phyloP scores from a whole-genome alignment of 345 rosid species.

The Gynandropsis gynandra region DNA sequence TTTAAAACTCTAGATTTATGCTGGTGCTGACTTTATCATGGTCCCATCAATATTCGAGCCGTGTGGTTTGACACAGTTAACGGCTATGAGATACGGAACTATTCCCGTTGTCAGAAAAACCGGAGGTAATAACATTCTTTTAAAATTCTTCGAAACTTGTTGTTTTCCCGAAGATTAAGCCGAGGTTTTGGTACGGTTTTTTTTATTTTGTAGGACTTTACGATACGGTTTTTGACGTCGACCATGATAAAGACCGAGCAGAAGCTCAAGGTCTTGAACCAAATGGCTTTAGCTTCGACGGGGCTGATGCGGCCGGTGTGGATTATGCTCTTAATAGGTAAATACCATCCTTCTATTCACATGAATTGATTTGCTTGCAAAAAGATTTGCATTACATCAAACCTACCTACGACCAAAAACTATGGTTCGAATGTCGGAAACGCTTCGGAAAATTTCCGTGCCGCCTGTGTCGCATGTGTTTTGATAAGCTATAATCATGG shows the following conservation, averaged over 20 bases:
- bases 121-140: slow-evolving; percentile 46
- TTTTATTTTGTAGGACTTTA: slow-evolving; percentile 50
- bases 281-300: slow-evolving; percentile 87
- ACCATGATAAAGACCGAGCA: slow-evolving; percentile 80
- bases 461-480: too few species aligned
- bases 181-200: neutral
- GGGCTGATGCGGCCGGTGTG: slow-evolving; percentile 73
- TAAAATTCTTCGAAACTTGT: slow-evolving; percentile 10
- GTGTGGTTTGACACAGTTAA: slow-evolving; percentile 87
- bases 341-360: too few species aligned
- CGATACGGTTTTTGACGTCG: slow-evolving; percentile 91
- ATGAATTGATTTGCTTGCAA: too few species aligned
- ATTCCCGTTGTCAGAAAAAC: slow-evolving; percentile 87
- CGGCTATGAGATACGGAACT: slow-evolving; percentile 92
- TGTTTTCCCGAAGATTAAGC: slow-evolving; percentile 8
- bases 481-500: neutral
- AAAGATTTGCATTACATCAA: too few species aligned
- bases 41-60: slow-evolving; percentile 97
- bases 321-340: slow-evolving; percentile 87
- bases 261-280: slow-evolving; percentile 73
- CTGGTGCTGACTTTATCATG: slow-evolving; percentile 85
- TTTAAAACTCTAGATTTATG: slow-evolving; percentile 53
- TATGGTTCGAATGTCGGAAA: too few species aligned
- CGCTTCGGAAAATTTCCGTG: too few species aligned
- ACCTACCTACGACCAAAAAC: too few species aligned